Base-by-base conservation (phyloP, 202 grass and related monocot genomes). In the Panicum virgatum region DNA sequence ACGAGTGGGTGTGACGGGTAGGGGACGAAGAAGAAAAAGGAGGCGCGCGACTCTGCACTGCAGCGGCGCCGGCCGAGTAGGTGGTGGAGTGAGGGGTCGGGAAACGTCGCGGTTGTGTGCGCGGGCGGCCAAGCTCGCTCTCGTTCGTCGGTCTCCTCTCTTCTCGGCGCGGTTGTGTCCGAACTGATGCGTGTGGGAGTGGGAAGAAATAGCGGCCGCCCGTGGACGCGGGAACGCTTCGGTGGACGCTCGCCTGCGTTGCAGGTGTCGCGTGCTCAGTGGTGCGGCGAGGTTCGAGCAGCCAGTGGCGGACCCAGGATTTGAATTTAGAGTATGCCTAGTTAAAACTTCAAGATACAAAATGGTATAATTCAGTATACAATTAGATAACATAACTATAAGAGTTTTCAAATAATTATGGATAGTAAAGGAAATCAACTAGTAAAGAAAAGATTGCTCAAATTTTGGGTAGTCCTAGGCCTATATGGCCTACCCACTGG, bases 61-160 rank as follows among this genome's bases (percentile, higher is more conserved):
- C 3, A 12, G 77, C 20, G 18, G 22, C 51, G 56, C 23, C 23
- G 9, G 10, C 3, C 4, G 20, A 16, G 43, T 29, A 6, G 64
- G 76, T 30, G 84, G 83, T 82, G 73, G 79, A 79, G 60, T 46
- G 83, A 54, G 29, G 66, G 25, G 2, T 57, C 44, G 69, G 74
- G 67, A 86, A 86, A 80, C 88, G 84, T 90, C 75, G 74, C 88
- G 84, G 74, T 83, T 82, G 83, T 86, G 79, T 65, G 82, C 45
- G 71, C 63, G 70, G 14, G 4, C 20, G 26, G 82, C n/a, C 48
- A 74, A 74, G 23, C 57, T n/a, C n/a, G n/a, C n/a, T 78, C 42
- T 12, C 73, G 25, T 37, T 56, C 72, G 9, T 45, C 32, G 0
- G 36, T 25, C 14, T 50, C 9, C 3, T 8, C 9, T 34, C 40